Evolutionary conservation across 2,329 filamentous ascomycete species (phyloP), one percentile per base, ranked within the genome.

Genomic region (Fusarium solani-melongenae): DNA sequence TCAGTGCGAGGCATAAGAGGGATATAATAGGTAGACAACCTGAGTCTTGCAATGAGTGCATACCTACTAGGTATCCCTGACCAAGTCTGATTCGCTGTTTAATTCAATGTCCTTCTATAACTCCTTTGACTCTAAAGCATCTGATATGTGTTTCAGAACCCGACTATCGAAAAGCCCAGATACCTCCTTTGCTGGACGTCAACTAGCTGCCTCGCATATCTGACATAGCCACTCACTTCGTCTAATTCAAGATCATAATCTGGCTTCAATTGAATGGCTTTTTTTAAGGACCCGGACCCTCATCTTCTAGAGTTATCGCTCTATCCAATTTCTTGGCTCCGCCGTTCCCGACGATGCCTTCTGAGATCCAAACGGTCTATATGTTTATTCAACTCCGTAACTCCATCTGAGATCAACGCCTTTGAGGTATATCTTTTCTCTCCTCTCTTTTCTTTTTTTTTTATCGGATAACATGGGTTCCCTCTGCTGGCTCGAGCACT

Each of bases 401-500:
- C 66, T 60, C 62, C 24, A 24, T n/a, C 17, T 38, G 29, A 46
- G 31, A 20, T 63, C 46, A 51, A 51, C 24, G 46, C 46, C 27
- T 31, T 41, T 53, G 27, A 33, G 11, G 24, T 55, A 53, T 67
- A 11, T 36, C 24, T 31, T 41, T 14, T 39, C 39, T 24, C 38
- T 58, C 46, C 36, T 44, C 39, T 41, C 44, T 20, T 22, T 20
- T 41, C 44, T 20, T 22, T 20, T 31, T 27, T 29, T 22, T 51
- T 70, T 79, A 81, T 77, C 84, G 78, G 66, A 87, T 77, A 67
- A 88, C 83, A 73, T 83, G 80, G 10, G 86, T 89, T 7, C 93
- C 95, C 78, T 96, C 91, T 0, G 96, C 96, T 10, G 95, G 95
- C 83, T 97, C 93, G 49, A 99, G 86, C 44, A 98, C 83, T 82